Evolutionary conservation across 202 grass and related monocot species (phyloP).

Genomic region (Cymbopogon flexuosus): DNA sequence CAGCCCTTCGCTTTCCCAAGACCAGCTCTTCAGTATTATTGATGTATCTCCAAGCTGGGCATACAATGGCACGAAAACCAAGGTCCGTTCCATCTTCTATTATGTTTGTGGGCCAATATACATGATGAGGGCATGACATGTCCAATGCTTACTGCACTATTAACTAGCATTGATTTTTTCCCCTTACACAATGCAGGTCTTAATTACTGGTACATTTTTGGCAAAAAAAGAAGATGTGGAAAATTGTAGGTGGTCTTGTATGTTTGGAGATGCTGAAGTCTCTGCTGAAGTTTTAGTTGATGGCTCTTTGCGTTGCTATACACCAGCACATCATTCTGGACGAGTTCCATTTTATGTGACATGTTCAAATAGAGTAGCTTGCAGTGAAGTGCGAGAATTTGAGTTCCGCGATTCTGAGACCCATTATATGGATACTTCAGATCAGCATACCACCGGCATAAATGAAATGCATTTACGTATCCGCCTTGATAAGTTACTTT

Average conservation of each 20-base stretch:
- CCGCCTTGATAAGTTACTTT: conserved; percentile 82
- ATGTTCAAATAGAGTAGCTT: conserved; percentile 92
- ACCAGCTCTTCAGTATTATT: conserved; percentile 99
- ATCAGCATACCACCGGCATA: conserved; percentile 42
- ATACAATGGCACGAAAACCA: conserved; percentile 45
- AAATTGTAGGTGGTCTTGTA: conserved; percentile 92
- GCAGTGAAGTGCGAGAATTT: conserved; percentile 94
- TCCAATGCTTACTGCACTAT: not conserved
- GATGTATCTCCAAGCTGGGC: conserved; percentile 90
- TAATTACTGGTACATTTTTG: conserved; percentile 92
- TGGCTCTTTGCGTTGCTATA: conserved; percentile 78
- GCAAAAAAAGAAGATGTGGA: conserved; percentile 73
- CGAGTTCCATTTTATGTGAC: conserved; percentile 86
- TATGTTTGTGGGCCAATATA: not conserved
- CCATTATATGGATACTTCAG: conserved; percentile 53
- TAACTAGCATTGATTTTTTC: conserved; percentile 4
- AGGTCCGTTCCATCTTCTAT: conserved; percentile 42
- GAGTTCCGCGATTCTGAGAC: conserved; percentile 56
- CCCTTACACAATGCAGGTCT: conserved; percentile 47
- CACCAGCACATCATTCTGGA: conserved; percentile 64
- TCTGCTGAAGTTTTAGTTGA: conserved; percentile 72
- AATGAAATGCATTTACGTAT: conserved; percentile 90
- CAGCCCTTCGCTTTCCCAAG: conserved; percentile 85
- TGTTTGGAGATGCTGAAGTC: conserved; percentile 95
- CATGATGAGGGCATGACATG: not conserved